Conservation (phyloP, 257 asterid species). For the Solanum pennellii region DNA sequence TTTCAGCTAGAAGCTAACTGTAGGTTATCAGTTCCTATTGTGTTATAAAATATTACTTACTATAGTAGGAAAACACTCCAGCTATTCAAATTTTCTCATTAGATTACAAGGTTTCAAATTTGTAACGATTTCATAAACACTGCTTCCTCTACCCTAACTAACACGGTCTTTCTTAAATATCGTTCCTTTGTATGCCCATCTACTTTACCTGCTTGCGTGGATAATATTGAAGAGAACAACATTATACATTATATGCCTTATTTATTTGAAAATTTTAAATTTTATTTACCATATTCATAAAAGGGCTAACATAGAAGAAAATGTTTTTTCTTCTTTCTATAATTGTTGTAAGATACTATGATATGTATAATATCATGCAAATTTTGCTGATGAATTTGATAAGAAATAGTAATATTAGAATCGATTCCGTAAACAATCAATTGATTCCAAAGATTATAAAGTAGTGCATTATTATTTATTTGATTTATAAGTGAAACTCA, state of each 20-base stretch:
- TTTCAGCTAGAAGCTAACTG: conserved; percentile 15
- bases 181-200: neutral
- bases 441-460: neutral
- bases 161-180: neutral
- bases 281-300: neutral
- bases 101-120: neutral
- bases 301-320: neutral
- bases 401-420: too few relatives aligned
- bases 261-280: too few relatives aligned
- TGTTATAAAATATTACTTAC: neutral
- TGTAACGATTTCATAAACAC: neutral
- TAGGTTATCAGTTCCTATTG: neutral
- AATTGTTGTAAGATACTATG: neutral
- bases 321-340: neutral
- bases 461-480: neutral
- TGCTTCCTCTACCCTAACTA: neutral
- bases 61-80: neutral
- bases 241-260: neutral
- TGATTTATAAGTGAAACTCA: neutral
- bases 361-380: too few relatives aligned
- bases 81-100: neutral
- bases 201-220: neutral
- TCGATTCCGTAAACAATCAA: neutral
- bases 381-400: neutral
- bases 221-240: neutral